Base-by-base conservation (phyloP, 176 grass and related monocot genomes). In the Hsuehochloa calcarea region DNA sequence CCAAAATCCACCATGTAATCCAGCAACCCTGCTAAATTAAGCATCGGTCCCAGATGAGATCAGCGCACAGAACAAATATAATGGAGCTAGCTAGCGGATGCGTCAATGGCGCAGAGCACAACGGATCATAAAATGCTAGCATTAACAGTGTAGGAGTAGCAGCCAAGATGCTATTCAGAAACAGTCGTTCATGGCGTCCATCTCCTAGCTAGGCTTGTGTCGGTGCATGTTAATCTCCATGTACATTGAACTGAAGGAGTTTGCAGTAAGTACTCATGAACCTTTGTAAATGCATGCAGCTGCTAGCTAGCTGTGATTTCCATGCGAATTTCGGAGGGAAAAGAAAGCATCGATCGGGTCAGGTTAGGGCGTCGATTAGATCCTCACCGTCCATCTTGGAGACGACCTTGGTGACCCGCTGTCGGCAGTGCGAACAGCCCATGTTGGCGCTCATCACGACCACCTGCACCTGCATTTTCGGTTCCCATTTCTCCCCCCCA, bases 1-100 rank as follows among this genome's bases (percentile, higher is more conserved):
- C 86, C 81, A 52, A 99, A 89, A 82, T 99, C 97, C 85, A 99
- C 97, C 93, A 94, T 99, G 84, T 99, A 99, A 64, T 99, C 97
- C 43, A 96, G 75, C 52, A 99, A 56, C 80, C 97, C 97, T 92
- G 88, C 93, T 99, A 87, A 68, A 80, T 20, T 22, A 35, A 72
- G 64, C 59, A 26, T 5, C 59, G 6, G 16, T 50, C 47, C 55
- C 55, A 10, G 22, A n/a, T 23, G 55, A 23, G 9, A 58, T 23
- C 10, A 58, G 55, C 4, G 29, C 45, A 16, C 71, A 17, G 43
- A 31, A 29, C 26, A 65, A 22, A 50, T 2, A n/a, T 29, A 29
- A 29, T 34, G 11, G 0, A 43, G 17, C 17, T 54, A 43, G 17
- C 17, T 54, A 61, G 15, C 3, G 10, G 8, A 34, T 17, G 27